Conservation (phyloP, 1,139 yeast species). For the Pichia sp. region DNA sequence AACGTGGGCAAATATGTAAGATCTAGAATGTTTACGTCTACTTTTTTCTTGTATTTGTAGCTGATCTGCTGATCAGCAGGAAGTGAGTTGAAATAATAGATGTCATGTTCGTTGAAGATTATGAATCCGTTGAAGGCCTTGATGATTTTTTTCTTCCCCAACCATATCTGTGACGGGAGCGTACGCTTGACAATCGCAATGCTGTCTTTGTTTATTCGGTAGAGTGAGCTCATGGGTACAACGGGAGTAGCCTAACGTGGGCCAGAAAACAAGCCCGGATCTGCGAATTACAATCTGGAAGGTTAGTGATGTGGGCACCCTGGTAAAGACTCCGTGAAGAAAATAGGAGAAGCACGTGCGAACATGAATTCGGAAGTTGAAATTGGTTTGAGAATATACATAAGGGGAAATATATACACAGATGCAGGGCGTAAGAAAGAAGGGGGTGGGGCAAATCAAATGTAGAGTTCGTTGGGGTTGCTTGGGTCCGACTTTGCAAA, state of each 20-base stretch:
- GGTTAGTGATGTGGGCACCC: too few species aligned
- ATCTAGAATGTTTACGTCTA: neutral
- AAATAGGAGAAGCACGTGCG: neutral
- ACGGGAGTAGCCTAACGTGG: too few species aligned
- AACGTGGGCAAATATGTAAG: neutral
- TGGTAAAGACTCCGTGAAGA: neutral
- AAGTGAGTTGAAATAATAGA: neutral
- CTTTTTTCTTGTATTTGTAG: neutral
- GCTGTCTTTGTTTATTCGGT: too few species aligned
- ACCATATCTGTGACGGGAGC: neutral
- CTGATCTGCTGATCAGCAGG: neutral
- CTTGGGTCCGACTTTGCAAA: conserved; percentile 16
- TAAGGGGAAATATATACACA: neutral
- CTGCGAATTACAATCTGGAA: too few species aligned
- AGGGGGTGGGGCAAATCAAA: neutral
- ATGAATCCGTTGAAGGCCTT: conserved; percentile 1
- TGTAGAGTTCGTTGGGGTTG: conserved; percentile 20
- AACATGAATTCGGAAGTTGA: neutral
- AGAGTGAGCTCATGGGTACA: too few species aligned
- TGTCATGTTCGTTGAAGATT: neutral
- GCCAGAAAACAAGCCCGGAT: too few species aligned
- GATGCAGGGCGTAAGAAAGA: neutral
- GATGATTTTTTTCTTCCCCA: conserved; percentile 1
- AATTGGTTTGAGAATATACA: neutral
- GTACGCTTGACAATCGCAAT: neutral